A percentile compares a stretch with the other conserved stretches of the same genome.
Conservation (phyloP, 208 protist species). For the Leishmania aethiopica region DNA sequence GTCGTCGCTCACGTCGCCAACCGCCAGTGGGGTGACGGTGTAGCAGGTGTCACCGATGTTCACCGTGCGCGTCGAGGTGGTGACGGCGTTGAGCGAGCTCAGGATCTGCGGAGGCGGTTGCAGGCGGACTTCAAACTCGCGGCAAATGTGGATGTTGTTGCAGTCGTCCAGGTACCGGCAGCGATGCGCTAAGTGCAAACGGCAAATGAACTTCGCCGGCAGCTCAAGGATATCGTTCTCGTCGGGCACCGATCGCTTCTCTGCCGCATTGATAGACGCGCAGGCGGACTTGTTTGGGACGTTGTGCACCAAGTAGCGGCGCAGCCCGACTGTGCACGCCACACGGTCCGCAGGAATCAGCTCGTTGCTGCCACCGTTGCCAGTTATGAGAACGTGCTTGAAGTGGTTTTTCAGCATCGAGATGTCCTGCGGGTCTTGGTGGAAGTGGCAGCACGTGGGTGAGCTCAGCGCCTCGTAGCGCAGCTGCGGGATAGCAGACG, state of each 20-base stretch:
- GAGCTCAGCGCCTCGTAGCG: conserved; percentile 84
- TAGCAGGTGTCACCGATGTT: conserved; percentile 81
- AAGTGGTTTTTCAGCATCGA: conserved; percentile 67
- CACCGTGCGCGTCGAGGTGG: conserved; percentile 58
- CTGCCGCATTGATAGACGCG: background rate
- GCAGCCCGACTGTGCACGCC: conserved; percentile 82
- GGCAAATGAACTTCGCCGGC: conserved; percentile 85
- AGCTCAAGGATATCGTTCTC: conserved; percentile 61
- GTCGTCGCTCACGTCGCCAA: conserved; percentile 74
- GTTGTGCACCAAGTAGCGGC: conserved; percentile 82
- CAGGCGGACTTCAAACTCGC: conserved; percentile 77
- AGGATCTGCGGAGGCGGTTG: conserved; percentile 77
- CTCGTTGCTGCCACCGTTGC: conserved; percentile 65
- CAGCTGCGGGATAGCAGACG: conserved; percentile 71
- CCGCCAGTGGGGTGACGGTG: conserved; percentile 59
- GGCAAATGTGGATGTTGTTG: conserved; percentile 93
- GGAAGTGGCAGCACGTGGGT: conserved; percentile 82
- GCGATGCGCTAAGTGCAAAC: conserved; percentile 84
- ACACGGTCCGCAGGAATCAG: conserved; percentile 77
- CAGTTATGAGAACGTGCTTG: conserved; percentile 66
- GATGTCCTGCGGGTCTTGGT: conserved; percentile 85
- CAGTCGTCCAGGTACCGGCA: conserved; percentile 92
- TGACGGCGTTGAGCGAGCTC: conserved; percentile 47
- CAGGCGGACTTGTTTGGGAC: conserved; percentile 34
- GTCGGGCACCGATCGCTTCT: conserved; percentile 25